A percentile compares a stretch with the other conserved stretches of the same genome.
These are phyloP conservation scores for Talaromyces liani DNA, from an alignment of 495 filamentous ascomycete genomes.

Conservation along the genomic window DNA sequence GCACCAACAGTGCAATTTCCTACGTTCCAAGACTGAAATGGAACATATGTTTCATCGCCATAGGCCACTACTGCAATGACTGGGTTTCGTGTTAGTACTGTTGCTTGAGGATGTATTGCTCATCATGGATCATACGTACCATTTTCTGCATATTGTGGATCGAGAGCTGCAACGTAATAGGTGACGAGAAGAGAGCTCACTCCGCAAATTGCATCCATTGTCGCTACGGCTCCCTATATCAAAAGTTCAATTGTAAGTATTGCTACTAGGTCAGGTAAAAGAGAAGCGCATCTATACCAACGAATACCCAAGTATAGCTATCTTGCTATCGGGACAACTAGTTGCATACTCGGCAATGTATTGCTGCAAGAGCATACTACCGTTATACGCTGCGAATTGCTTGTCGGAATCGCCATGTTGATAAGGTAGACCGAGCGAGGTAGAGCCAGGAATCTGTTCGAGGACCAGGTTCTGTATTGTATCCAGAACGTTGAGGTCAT, in stretches of 20 bases:
- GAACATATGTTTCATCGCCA: constrained; percentile 21
- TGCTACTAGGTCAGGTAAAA: background rate
- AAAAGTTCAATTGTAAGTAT: background rate
- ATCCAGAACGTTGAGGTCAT: constrained; percentile 23
- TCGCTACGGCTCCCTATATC: constrained; percentile 13
- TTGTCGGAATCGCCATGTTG: constrained; percentile 14
- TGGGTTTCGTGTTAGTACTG: background rate
- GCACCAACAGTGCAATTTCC: constrained; percentile 19
- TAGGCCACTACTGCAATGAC: constrained; percentile 20
- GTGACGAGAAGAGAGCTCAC: constrained; percentile 18
- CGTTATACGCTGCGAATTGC: constrained; percentile 12
- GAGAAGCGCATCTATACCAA: constrained; percentile 4
- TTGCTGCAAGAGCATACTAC: constrained; percentile 19
- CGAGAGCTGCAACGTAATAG: constrained; percentile 11
- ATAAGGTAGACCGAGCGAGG: constrained; percentile 19
- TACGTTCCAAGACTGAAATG: constrained; percentile 16
- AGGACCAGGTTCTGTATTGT: constrained; percentile 18
- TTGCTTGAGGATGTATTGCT: background rate
- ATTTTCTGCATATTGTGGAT: constrained; percentile 14
- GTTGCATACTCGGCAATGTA: constrained; percentile 17
- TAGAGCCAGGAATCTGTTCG: constrained; percentile 20
- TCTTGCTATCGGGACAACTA: constrained; percentile 18
- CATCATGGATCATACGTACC: constrained; percentile 8
- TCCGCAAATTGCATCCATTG: constrained; percentile 25
- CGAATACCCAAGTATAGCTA: constrained; percentile 20